Base-by-base conservation (phyloP, 1,284 basidiomycete genomes). In the Hemileia vastatrix region DNA sequence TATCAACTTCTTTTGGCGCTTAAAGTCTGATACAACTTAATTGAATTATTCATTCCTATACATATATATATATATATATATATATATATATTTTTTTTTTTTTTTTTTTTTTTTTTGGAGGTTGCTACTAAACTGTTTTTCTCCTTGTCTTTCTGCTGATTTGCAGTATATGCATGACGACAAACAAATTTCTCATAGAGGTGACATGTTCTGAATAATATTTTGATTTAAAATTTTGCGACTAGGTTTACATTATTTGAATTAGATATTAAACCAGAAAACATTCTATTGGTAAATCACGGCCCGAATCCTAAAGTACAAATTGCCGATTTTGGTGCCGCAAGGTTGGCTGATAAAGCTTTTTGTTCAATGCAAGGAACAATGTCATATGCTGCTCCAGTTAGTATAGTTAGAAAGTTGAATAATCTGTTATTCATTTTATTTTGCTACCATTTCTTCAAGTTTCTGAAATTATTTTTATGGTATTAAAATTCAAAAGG, bases 331-430 rank as follows among this genome's bases (percentile, higher is more conserved):
- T 62, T 62, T 54, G 59, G 59, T 23, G 59, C 59, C 3, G 59
- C 59, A 5, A 51, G 59, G 33, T 36, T 62, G 45, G 59, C 59
- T 24, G 59, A 62, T 48, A 62, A 62, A 48, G 59, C 59, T 8
- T 62, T 62, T 50, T 62, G 59, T 49, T 54, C 52, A 19, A 62
- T 62, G 59, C 59, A 62, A 45, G 59, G 59, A 45, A 62, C 59
- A 6, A 62, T 62, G 59, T 62, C 59, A 1, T 62, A 62, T n/a
- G 59, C 59, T 5, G 59, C 59, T 21, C 59, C 59, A 32, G 59
- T 62, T 4, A 62, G 59, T 24, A 15, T 44, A 3, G 43, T 13
- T 3, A 44, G 2, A 13, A 15, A 13, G 2, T 18, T 18, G n/a
- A 6, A 23, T 3, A 6, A 8, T 33, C 9, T 1, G 19, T 40